Evolutionary conservation across 306 rosid genomes (phyloP).

Genomic region (Senna tora): DNA sequence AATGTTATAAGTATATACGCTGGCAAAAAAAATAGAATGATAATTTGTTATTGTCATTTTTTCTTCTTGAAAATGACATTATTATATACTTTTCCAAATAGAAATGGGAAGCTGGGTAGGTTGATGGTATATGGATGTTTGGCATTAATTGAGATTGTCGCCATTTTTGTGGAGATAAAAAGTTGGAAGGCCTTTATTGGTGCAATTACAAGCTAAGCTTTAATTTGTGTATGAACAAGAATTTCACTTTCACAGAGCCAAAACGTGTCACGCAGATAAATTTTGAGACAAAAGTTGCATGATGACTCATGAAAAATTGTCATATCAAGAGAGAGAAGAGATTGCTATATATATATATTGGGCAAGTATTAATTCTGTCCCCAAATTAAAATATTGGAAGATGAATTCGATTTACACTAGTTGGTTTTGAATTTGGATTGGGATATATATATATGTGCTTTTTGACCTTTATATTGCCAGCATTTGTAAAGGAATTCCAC

Average conservation of each 20-base stretch:
- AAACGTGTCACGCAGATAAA: not conserved
- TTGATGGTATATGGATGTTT: not conserved
- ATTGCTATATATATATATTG: not conserved
- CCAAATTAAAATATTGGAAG: constrained; percentile 41
- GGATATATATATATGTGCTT: too few relatives aligned
- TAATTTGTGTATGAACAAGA: not conserved
- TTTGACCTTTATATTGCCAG: constrained; percentile 13
- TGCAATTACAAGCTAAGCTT: not conserved
- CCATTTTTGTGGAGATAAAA: constrained; percentile 7
- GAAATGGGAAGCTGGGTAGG: too few relatives aligned
- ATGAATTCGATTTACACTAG: constrained; percentile 51
- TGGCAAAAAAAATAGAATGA: too few relatives aligned
- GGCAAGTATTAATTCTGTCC: not conserved
- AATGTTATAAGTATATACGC: too few relatives aligned
- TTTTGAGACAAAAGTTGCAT: constrained; percentile 13
- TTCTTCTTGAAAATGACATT: not conserved
- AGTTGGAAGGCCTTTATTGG: constrained; percentile 40
- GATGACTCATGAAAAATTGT: constrained; percentile 28
- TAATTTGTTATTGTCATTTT: not conserved
- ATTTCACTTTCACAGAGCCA: not conserved
- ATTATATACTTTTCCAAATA: not conserved
- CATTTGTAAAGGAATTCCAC: constrained; percentile 31
- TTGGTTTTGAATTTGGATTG: too few relatives aligned
- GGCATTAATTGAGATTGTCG: not conserved
- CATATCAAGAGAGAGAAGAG: constrained; percentile 24